Conservation (phyloP, 2,329 filamentous ascomycete genomes). For the Colletotrichum sp. region DNA sequence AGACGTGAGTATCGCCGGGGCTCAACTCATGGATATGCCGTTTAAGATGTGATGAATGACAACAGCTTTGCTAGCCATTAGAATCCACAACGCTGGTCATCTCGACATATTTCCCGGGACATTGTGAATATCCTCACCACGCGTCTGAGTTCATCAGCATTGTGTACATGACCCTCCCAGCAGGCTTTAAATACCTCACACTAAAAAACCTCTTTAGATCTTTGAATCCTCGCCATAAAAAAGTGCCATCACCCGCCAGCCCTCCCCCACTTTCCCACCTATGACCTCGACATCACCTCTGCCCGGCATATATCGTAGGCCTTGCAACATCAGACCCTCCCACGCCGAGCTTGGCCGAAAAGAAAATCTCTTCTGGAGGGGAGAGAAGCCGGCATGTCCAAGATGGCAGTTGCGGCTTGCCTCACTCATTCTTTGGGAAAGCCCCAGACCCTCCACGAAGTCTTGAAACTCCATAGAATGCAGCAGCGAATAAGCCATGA, state of each 20-base stretch:
- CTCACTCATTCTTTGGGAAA: not conserved
- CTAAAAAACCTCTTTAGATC: not conserved
- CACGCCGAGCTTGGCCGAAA: no score
- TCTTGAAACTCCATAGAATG: not conserved
- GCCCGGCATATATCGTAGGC: not conserved
- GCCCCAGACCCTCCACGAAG: not conserved
- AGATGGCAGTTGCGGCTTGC: no score
- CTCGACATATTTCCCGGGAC: rapidly evolving
- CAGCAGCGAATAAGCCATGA: rapidly evolving
- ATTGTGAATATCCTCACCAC: no score
- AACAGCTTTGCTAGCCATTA: no score
- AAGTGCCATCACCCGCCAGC: not conserved
- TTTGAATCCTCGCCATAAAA: rapidly evolving
- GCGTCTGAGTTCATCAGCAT: no score
- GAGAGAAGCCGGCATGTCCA: no score
- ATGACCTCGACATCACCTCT: not conserved
- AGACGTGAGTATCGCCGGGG: no score
- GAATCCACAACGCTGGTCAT: no score
- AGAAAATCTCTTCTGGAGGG: no score
- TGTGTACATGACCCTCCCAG: no score
- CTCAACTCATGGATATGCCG: no score
- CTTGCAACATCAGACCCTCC: no score
- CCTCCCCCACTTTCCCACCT: not conserved
- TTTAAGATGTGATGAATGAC: not conserved
- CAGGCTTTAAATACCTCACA: not conserved